Evolutionary conservation across 2,329 filamentous ascomycete genomes (phyloP), one percentile per base, ranked within the genome.

Genomic region (Cercospora citrullina): DNA sequence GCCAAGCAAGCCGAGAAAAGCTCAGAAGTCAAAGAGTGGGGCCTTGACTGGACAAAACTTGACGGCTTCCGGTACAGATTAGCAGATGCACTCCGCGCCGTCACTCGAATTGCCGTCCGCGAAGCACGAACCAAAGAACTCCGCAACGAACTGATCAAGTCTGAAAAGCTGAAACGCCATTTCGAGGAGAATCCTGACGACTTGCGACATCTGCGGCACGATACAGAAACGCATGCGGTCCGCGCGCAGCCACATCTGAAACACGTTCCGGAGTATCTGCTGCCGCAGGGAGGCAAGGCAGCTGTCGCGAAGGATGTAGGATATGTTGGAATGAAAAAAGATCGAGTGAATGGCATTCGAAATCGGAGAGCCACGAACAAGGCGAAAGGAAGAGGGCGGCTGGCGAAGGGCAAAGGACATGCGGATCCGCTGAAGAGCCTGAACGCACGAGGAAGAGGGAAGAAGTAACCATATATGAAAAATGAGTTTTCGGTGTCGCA

Each of bases 121-220:
- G 94, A 97, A 82, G 94, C 95, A 2, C 87, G 95, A 60, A 91
- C 92, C 9, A 88, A 92, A 68, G 94, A 99, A 80, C 86, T 99
- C 66, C 87, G 92, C 64, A 89, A 94, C 78, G 95, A 98, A 79
- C 85, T 99, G 12, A 85, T 97, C 74, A 96, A 96, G 82, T 94
- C 91, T 72, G 94, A 98, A 77, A 97, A 97, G 81, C 83, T 99
- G 64, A 94, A 95, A 80, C 87, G 93, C 62, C 93, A 98, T 83
- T 99, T 98, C 76, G 95, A 98, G 78, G 95, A 99, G 80, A 97
- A 99, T 78, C 95, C 95, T 0, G 89, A 90, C 33, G 94, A 98
- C 77, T 82, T 98, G 71, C 87, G 89, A 42, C 93, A 97, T 77
- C 84, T 98, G 72, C 88, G 94, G 28, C 95, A 99, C 77, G 95